phyloP scores from a whole-genome alignment of 2,329 filamentous ascomycete genomes.

The Nigrograna mackinnonii region DNA sequence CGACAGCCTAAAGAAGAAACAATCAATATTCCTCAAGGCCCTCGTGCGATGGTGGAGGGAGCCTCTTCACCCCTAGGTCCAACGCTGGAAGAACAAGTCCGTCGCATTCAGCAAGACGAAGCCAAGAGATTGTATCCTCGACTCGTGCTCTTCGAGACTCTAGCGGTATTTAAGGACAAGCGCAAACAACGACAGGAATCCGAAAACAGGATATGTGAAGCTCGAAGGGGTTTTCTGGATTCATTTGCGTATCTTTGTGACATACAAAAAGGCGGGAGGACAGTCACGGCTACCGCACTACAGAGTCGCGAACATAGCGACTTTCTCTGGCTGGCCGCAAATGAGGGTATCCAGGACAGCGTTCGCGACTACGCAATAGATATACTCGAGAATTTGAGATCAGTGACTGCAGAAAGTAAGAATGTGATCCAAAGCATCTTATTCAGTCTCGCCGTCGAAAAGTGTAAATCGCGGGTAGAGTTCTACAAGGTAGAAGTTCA shows the following conservation, averaged over 20 bases:
- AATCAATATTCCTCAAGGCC: too few species aligned
- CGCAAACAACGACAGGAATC: not conserved
- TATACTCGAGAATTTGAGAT: not conserved
- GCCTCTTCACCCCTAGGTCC: too few species aligned
- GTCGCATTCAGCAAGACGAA: not conserved
- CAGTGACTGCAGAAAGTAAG: not conserved
- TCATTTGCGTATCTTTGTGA: constrained; percentile 14
- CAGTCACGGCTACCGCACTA: constrained; percentile 11
- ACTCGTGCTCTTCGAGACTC: not conserved
- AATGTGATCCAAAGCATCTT: not conserved
- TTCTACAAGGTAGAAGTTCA: not conserved
- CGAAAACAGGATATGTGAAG: not conserved
- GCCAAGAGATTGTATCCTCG: not conserved
- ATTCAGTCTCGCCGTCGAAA: not conserved
- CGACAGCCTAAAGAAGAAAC: too few species aligned
- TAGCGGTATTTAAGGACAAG: not conserved
- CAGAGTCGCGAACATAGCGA: constrained; percentile 2
- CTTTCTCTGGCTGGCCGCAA: constrained; percentile 11
- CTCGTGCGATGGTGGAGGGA: too few species aligned
- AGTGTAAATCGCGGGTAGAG: not conserved
- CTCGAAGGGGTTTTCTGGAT: constrained; percentile 8
- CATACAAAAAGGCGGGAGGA: constrained; percentile 5
- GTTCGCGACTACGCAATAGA: not conserved
- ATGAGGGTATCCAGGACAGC: constrained; percentile 4
- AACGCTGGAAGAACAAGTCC: too few species aligned